A percentile compares a stretch with the other conserved stretches of the same genome.
Conservation (phyloP, 306 rosid species). For the Geum urbanum region DNA sequence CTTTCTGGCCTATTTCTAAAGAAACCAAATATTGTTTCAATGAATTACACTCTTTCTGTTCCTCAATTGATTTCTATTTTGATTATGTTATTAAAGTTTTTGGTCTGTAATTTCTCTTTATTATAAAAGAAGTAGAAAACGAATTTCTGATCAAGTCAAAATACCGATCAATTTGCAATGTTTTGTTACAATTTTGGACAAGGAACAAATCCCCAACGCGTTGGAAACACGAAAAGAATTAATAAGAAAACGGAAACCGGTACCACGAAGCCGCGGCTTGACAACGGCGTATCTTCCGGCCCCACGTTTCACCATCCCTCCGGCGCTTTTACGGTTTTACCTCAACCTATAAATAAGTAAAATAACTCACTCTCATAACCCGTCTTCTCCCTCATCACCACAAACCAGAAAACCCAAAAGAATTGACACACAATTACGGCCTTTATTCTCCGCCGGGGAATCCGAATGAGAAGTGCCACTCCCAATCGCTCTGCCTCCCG, state of each 20-base stretch:
- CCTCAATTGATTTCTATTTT: too few species aligned
- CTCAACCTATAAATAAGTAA: not conserved
- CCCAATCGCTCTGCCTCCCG: conserved; percentile 15
- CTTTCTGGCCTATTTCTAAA: too few species aligned
- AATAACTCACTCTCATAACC: not conserved
- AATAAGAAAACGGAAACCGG: conserved; percentile 15
- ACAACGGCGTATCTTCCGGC: not conserved
- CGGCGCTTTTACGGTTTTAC: not conserved
- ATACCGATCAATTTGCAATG: too few species aligned
- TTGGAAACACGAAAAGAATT: conserved; percentile 4
- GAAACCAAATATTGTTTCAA: too few species aligned
- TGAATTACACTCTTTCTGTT: too few species aligned
- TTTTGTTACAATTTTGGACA: too few species aligned
- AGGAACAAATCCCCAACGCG: conserved; percentile 5
- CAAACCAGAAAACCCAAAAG: not conserved
- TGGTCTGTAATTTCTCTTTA: too few species aligned
- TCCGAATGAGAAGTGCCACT: conserved; percentile 13
- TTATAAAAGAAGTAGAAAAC: too few species aligned
- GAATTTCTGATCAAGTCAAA: too few species aligned
- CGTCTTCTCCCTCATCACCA: not conserved
- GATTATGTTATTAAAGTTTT: too few species aligned
- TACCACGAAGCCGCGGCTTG: conserved; percentile 36
- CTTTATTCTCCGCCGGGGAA: not conserved
- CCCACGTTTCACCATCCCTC: not conserved
- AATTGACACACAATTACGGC: conserved; percentile 22